A percentile compares a stretch with the other conserved stretches of the same genome.
Conservation (phyloP, 106 monocot species). For the Amphibolis antarctica region DNA sequence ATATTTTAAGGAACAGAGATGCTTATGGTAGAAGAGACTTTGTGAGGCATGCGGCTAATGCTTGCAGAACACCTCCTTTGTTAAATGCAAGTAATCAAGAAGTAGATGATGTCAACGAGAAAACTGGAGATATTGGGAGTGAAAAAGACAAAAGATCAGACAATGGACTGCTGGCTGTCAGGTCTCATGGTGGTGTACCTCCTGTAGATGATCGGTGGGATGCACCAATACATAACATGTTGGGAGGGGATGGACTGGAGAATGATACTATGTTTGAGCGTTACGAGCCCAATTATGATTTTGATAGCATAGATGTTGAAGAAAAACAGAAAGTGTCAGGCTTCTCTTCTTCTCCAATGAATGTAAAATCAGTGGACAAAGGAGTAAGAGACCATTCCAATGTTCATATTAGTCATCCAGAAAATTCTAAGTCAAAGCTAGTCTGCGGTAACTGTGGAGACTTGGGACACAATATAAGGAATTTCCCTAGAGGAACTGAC, state of each 20-base stretch:
- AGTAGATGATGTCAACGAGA: conserved; percentile 5
- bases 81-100: conserved; percentile 3
- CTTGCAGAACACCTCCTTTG: not conserved
- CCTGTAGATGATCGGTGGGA: conserved; percentile 43
- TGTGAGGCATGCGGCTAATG: conserved; percentile 6
- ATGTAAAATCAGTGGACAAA: conserved; percentile 14
- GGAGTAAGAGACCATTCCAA: conserved; percentile 11
- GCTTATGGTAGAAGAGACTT: not conserved
- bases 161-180: conserved; percentile 7
- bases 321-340: conserved; percentile 13
- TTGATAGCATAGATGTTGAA: conserved; percentile 6
- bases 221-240: conserved; percentile 10
- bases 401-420: conserved; percentile 4
- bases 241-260: conserved; percentile 6
- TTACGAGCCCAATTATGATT: conserved; percentile 13
- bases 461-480: conserved; percentile 38
- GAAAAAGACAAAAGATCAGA: conserved; percentile 14
- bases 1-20: not conserved
- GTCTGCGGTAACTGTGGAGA: conserved; percentile 43
- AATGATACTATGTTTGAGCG: conserved; percentile 36
- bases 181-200: conserved; percentile 10
- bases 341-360: conserved; percentile 18
- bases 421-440: conserved; percentile 24
- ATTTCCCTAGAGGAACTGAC: conserved; percentile 25
- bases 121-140: conserved; percentile 12